Base-by-base conservation (phyloP, 495 filamentous ascomycete genomes). In the Schizothecium vesticola region DNA sequence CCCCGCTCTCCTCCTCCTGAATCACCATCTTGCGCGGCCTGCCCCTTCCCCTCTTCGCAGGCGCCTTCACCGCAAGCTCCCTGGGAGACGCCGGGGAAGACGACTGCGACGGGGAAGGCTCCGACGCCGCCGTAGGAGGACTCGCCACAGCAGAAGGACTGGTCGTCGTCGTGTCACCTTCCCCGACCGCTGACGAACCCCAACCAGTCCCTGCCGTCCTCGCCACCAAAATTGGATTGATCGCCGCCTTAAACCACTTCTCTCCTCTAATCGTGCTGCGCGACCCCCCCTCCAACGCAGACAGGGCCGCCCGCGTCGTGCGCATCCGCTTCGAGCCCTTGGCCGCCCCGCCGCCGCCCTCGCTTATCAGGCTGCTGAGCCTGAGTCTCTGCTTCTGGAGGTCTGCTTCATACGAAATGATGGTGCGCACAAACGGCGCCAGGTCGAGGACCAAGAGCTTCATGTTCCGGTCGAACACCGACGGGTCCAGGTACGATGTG, bases 391-490 rank as follows among this genome's bases (percentile, higher is more conserved):
- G 86, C 69, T 89, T 82, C 61, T 91, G 87, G 0, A 93, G 83
- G 12, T 82, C 83, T 3, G 87, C 78, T 69, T 97, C 94, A 72
- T 91, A 90, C 0, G 87, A 80, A 28, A 92, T 88, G 70, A 97
- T 97, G 11, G 83, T 80, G 22, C 95, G 89, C 23, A 96, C 84
- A 70, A 91, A 97, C 0, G 94, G 94, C 0, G 91, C 92, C 8
- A 97, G 78, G 68, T 99, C 95, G 58, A 90, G 83, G 5, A 82
- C 81, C 36, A 97, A 85, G 10, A 87, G 79, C 3, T 78, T 72
- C 55, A 88, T 73, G 0, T 87, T 86, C 43, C 91, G 86, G 66
- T 96, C 91, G 68, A 97, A 91, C 0, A 88, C 84, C 0, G 91
- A 92, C 0, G 86, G 81, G 67, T 82, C 84, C 26, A 79, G 75